Conservation (phyloP, 345 rosid species). For the Camelina neglecta region DNA sequence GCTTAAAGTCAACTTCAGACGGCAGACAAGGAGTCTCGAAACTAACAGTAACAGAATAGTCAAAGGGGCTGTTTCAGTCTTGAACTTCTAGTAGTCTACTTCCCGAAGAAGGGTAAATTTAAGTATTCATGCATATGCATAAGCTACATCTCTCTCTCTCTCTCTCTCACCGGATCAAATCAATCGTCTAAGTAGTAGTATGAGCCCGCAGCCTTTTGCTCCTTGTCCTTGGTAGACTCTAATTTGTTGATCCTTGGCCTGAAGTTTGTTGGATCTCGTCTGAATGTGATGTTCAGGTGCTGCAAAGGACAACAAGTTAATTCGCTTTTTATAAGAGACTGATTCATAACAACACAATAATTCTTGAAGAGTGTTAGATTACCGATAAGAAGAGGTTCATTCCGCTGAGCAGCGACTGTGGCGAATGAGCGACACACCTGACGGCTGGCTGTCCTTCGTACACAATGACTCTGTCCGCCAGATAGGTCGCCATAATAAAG, state of each 20-base stretch:
- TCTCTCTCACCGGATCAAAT: constrained; percentile 1
- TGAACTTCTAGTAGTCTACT: too few relatives aligned
- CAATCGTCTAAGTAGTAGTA: constrained; percentile 81
- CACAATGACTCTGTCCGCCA: constrained; percentile 87
- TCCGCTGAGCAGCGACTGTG: constrained; percentile 85
- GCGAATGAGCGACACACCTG: constrained; percentile 75
- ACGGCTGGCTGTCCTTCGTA: constrained; percentile 80
- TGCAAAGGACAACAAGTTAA: constrained; percentile 41
- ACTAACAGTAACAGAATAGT: too few relatives aligned
- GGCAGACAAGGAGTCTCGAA: too few relatives aligned
- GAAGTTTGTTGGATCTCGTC: constrained; percentile 85
- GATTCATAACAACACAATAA: constrained; percentile 1
- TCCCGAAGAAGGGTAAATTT: too few relatives aligned
- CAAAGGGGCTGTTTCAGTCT: too few relatives aligned
- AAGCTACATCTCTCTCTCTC: neutral
- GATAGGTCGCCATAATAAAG: constrained; percentile 88
- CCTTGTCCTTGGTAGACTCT: constrained; percentile 91
- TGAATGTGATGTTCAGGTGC: constrained; percentile 86
- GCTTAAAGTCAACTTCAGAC: too few relatives aligned
- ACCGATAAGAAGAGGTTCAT: constrained; percentile 93
- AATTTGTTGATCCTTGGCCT: constrained; percentile 88
- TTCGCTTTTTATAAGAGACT: neutral
- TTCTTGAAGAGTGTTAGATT: neutral
- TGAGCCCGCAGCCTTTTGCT: constrained; percentile 87
- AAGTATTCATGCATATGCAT: too few relatives aligned